Conservation (phyloP, 495 filamentous ascomycete species). For the Xylaria nigripes region DNA sequence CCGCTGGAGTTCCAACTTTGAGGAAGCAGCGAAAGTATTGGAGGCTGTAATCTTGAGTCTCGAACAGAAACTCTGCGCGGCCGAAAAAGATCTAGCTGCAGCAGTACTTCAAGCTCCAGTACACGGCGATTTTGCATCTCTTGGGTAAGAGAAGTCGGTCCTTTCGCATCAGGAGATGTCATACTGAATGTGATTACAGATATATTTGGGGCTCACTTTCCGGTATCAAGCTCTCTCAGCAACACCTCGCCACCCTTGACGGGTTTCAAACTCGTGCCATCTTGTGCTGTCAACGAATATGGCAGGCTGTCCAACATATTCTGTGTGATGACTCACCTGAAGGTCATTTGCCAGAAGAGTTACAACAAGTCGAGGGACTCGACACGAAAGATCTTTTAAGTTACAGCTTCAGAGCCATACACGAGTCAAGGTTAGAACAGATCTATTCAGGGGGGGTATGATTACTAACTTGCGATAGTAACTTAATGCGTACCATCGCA, state of each 20-base stretch:
- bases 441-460: neutral
- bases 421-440: conserved; percentile 68
- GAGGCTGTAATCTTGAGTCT: conserved; percentile 40
- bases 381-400: conserved; percentile 82
- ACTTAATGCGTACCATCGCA: conserved; percentile 51
- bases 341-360: conserved; percentile 67
- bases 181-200: conserved; percentile 19
- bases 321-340: conserved; percentile 90
- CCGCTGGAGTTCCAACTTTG: conserved; percentile 17
- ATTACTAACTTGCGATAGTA: conserved; percentile 28
- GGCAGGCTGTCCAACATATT: conserved; percentile 62
- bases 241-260: conserved; percentile 33
- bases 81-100: conserved; percentile 49
- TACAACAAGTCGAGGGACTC: conserved; percentile 57
- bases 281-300: conserved; percentile 53
- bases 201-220: conserved; percentile 39
- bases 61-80: conserved; percentile 48
- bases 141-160: conserved; percentile 40
- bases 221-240: conserved; percentile 21
- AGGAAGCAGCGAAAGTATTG: conserved; percentile 33
- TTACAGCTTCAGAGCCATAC: conserved; percentile 86
- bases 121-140: conserved; percentile 59
- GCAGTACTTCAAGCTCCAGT: conserved; percentile 58
- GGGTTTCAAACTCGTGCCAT: conserved; percentile 49
- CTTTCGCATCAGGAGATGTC: neutral